Evolutionary conservation across 192 early-diverging fungal genomes (phyloP), one percentile per base, ranked within the genome.

Genomic region (Chytriomyces sp.): DNA sequence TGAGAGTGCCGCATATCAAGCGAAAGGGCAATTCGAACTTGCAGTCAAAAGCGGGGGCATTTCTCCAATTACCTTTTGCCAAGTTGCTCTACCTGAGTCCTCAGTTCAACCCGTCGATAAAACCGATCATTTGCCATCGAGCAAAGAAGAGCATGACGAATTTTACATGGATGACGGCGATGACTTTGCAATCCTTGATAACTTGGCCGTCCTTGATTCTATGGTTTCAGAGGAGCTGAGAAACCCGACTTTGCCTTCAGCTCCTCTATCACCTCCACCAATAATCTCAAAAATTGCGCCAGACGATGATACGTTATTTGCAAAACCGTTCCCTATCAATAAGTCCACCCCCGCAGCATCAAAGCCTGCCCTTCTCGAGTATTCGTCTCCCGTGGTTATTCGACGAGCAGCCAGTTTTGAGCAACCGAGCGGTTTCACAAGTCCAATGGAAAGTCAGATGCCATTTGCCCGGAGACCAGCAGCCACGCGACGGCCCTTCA

Each of bases 371-470:
- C 22, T 49, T 49, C 22, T 22, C 3, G 62, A 64, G 3, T 64
- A 28, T 28, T 64, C 62, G 4, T 64, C 62, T 1, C 62, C 62
- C 6, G 49, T 64, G 1, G 37, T 64, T 22, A 5, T 28, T 5
- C 14, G 31, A 8, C 36, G n/a, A 44, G 19, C 39, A 44, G 39
- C 8, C 25, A 14, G 39, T n/a, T n/a, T n/a, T n/a, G n/a, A n/a
- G 28, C 62, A 14, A n/a, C 7, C n/a, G 10, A 14, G 22, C 33
- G 39, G 28, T 6, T 64, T 64, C 28, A 33, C 39, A n/a, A 44
- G 39, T 8, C 62, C 62, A 5, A 44, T 64, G 62, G 62, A 64
- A 28, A 64, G 62, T 28, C 62, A 64, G 32, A 64, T 64, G 62
- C 62, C 62, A 22, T 64, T 64, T 74, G 57, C 41, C 33, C 7